Conservation (phyloP, 2,329 filamentous ascomycete genomes). For the Claviceps cyperi region DNA sequence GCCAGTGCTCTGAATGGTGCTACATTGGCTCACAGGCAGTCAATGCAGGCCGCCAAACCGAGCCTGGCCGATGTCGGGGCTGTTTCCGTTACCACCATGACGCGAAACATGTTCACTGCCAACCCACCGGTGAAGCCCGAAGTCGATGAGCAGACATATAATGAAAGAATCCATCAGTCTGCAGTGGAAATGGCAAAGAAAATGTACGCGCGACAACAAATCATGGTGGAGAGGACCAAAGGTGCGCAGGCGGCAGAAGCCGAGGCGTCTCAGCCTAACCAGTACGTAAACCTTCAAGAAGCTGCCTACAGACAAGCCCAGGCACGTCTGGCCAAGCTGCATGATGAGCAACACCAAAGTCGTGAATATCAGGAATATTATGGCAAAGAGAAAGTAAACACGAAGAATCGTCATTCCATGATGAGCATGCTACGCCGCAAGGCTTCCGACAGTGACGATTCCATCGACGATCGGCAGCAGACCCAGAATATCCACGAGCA, state of each 20-base stretch:
- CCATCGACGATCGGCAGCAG: constrained; percentile 49
- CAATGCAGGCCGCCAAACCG: constrained; percentile 25
- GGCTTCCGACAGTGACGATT: constrained; percentile 49
- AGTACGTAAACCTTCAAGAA: constrained; percentile 59
- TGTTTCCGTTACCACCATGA: constrained; percentile 51
- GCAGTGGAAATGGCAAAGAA: constrained; percentile 80
- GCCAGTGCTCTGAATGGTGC: constrained; percentile 63
- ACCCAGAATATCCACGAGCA: constrained; percentile 62
- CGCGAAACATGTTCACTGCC: constrained; percentile 64
- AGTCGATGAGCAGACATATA: constrained; percentile 56
- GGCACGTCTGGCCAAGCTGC: constrained; percentile 67
- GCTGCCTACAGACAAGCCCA: constrained; percentile 76
- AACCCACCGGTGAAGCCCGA: constrained; percentile 58
- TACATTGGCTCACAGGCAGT: constrained; percentile 46
- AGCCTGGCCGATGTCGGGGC: constrained; percentile 48
- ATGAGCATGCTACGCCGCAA: constrained; percentile 45
- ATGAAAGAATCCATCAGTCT: constrained; percentile 63
- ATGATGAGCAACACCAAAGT: constrained; percentile 50
- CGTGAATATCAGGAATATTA: constrained; percentile 66
- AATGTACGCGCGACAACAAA: constrained; percentile 64
- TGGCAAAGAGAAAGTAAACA: constrained; percentile 30
- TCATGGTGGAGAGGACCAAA: constrained; percentile 37
- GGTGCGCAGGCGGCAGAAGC: constrained; percentile 21
- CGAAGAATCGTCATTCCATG: constrained; percentile 31
- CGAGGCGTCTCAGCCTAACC: constrained; percentile 31